Conservation (phyloP, 2,329 filamentous ascomycete species). For the Cordyceps fumosorosea region DNA sequence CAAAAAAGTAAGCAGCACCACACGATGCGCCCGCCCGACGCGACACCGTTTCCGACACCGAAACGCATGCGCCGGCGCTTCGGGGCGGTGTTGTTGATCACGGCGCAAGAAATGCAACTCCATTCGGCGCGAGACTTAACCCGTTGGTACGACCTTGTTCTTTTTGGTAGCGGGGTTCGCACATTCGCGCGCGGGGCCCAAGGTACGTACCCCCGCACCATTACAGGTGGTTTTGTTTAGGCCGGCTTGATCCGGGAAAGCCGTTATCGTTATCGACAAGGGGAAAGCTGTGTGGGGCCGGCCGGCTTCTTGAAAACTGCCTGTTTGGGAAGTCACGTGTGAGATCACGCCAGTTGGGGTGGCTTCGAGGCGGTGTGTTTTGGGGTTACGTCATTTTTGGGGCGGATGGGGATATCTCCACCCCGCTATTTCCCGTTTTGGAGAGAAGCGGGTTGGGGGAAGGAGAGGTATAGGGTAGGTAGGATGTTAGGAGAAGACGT, state of each 20-base stretch:
- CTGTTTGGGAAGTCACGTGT: conserved; percentile 10
- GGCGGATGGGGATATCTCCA: not conserved
- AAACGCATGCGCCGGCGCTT: conserved; percentile 2
- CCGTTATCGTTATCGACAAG: conserved; percentile 13
- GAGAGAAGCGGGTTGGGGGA: not conserved
- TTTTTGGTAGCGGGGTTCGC: conserved; percentile 2
- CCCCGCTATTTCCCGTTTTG: not conserved
- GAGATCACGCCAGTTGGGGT: not conserved
- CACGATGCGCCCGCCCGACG: not conserved
- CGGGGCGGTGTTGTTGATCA: not conserved
- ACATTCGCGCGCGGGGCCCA: not conserved
- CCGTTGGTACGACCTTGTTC: not conserved
- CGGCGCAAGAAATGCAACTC: not conserved
- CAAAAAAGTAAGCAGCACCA: not conserved
- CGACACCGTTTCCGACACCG: not conserved
- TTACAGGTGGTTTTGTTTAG: not conserved
- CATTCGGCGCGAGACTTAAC: conserved; percentile 3
- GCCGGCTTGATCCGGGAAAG: conserved; percentile 9
- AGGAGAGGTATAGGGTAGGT: not conserved
- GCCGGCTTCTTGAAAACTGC: not conserved
- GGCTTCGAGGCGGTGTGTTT: not conserved
- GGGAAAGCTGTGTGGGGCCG: not conserved
- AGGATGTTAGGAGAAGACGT: not conserved
- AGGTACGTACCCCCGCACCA: not conserved
- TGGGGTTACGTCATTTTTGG: conserved; percentile 4